Evolutionary conservation across 371 early-diverging fungal genomes (phyloP).

Genomic region (Blakeslea trispora): DNA sequence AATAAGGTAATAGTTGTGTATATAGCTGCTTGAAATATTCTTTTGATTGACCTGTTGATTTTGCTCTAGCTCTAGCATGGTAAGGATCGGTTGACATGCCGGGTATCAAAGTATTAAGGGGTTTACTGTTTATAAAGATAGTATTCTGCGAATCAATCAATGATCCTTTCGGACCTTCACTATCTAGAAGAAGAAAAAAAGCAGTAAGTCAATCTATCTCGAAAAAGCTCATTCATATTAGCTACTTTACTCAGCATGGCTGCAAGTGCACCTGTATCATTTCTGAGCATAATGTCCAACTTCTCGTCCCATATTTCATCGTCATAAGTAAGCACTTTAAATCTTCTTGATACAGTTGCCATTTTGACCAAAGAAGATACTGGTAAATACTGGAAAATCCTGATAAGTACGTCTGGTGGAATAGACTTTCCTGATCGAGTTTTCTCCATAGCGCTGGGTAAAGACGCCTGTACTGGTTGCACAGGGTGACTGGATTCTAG

Average conservation of each 20-base stretch:
- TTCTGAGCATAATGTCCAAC: conserved; percentile 39
- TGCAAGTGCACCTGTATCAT: conserved; percentile 37
- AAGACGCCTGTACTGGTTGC: neutral
- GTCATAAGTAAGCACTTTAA: conserved; percentile 65
- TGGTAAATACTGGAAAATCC: conserved; percentile 54
- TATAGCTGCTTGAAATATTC: conserved; percentile 71
- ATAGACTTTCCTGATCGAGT: conserved; percentile 7
- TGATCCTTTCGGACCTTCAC: conserved; percentile 20
- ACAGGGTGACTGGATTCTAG: neutral
- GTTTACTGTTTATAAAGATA: conserved; percentile 51
- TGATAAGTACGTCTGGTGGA: conserved; percentile 54
- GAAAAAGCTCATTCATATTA: too few relatives aligned
- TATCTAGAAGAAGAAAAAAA: conserved; percentile 2
- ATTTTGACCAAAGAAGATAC: conserved; percentile 49
- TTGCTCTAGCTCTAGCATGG: conserved; percentile 50
- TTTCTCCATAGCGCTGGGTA: neutral
- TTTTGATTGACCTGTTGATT: conserved; percentile 59
- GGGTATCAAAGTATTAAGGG: conserved; percentile 55
- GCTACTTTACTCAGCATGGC: conserved; percentile 27
- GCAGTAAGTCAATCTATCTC: too few relatives aligned
- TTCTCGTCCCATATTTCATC: conserved; percentile 68
- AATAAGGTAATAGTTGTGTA: conserved; percentile 68
- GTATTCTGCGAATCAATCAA: conserved; percentile 37
- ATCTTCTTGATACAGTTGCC: conserved; percentile 58
- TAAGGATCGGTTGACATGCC: conserved; percentile 62